Conservation (phyloP, 331 rosid genomes). For the Saraca asoca region DNA sequence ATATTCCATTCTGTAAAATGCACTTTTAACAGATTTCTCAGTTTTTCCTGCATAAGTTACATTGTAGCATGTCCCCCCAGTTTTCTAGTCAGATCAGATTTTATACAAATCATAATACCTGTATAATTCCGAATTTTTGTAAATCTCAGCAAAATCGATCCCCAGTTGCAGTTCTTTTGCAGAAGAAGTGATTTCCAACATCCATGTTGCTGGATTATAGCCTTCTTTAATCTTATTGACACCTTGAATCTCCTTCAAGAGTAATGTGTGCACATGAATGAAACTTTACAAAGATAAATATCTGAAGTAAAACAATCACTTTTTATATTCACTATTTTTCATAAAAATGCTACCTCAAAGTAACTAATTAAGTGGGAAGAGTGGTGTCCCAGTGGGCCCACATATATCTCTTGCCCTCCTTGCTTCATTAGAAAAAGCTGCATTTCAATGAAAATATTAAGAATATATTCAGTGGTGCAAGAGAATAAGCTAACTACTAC, state of each 20-base stretch:
- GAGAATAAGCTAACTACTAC: not conserved
- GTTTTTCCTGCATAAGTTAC: too few species aligned
- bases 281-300: not conserved
- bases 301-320: not conserved
- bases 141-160: conserved; percentile 38
- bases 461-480: not conserved
- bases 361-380: conserved; percentile 35
- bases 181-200: too few species aligned
- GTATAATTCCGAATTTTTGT: conserved; percentile 36
- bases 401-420: conserved; percentile 45
- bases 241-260: conserved; percentile 16
- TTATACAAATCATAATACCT: conserved; percentile 19
- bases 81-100: too few species aligned
- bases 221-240: too few species aligned
- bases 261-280: not conserved
- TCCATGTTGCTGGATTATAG: too few species aligned
- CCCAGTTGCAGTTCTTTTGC: not conserved
- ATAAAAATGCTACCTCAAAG: conserved; percentile 40
- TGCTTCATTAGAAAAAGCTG: conserved; percentile 45
- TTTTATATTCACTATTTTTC: too few species aligned
- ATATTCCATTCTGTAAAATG: too few species aligned
- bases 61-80: too few species aligned
- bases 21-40: too few species aligned
- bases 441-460: conserved; percentile 1
- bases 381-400: conserved; percentile 42